phyloP scores from a whole-genome alignment of 1,284 basidiomycete genomes.

The Puccinia brachypodii region DNA sequence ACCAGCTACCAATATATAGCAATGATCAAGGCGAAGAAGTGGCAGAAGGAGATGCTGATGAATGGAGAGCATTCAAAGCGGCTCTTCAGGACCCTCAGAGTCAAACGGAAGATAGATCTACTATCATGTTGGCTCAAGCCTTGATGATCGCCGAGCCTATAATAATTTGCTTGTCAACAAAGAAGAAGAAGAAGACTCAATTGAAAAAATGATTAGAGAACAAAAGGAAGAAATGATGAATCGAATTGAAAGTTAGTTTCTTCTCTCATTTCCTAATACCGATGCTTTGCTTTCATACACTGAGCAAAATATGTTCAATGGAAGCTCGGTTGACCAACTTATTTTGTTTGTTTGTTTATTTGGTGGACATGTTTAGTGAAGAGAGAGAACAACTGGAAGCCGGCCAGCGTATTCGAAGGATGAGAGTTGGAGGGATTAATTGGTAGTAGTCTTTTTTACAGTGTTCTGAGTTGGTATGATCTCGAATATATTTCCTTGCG shows the following conservation, averaged over 20 bases:
- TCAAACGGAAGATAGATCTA: conserved; percentile 61
- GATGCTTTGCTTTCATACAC: background rate
- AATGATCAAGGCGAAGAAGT: background rate
- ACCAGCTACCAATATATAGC: background rate
- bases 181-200: conserved; percentile 72
- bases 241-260: conserved; percentile 36
- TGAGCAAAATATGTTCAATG: too few species aligned
- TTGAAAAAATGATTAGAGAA: conserved; percentile 62
- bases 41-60: conserved; percentile 9
- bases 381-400: conserved; percentile 48
- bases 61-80: conserved; percentile 46
- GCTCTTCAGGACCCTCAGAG: conserved; percentile 68
- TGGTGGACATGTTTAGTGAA: conserved; percentile 15
- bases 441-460: too few species aligned
- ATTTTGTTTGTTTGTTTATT: too few species aligned
- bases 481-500: too few species aligned
- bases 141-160: conserved; percentile 52
- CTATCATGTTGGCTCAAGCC: conserved; percentile 53
- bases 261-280: background rate
- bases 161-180: conserved; percentile 77
- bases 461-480: too few species aligned
- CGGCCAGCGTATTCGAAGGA: conserved; percentile 31
- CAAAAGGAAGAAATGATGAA: conserved; percentile 48
- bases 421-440: conserved; percentile 46
- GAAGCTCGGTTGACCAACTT: background rate